These are phyloP conservation scores for Sporothrix pseudoabietina DNA, from an alignment of 2,329 filamentous ascomycete genomes.

Conservation along the genomic window DNA sequence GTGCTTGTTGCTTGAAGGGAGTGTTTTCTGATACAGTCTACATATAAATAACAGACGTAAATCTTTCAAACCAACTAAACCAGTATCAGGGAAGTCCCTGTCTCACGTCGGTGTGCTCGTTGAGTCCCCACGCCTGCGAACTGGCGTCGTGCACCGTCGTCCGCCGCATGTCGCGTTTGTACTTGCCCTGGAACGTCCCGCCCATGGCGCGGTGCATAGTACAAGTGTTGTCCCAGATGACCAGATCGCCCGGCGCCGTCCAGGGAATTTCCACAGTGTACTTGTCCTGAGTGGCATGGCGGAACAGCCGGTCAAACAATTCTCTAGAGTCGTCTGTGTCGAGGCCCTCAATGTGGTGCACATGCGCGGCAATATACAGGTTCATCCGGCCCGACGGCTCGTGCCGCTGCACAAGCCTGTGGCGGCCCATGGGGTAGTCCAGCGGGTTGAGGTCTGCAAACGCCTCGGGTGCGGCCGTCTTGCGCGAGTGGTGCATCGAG, in stretches of 20 bases:
- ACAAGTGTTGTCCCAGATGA: slow-evolving; percentile 11
- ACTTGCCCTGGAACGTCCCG: slow-evolving; percentile 10
- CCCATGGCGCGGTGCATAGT: not conserved
- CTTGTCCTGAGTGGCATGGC: not conserved
- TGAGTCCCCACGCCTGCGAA: not conserved
- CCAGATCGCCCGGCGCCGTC: not conserved
- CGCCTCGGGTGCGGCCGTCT: not conserved
- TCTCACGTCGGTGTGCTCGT: slow-evolving; percentile 1
- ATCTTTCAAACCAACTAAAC: not conserved
- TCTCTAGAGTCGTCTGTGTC: not conserved
- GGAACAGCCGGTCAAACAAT: not conserved
- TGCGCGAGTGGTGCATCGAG: slow-evolving; percentile 15
- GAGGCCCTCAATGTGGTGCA: not conserved
- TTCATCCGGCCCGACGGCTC: slow-evolving; percentile 2
- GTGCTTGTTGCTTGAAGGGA: not conserved
- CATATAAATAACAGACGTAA: not conserved
- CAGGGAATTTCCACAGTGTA: not conserved
- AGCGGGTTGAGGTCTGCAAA: not conserved
- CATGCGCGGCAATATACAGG: not conserved
- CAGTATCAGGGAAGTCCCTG: not conserved
- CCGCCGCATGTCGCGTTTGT: slow-evolving; percentile 6
- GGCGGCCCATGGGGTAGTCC: slow-evolving; percentile 10
- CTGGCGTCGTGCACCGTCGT: slow-evolving; percentile 6
- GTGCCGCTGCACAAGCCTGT: not conserved
- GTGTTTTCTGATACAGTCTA: slow-evolving; percentile 1